These are phyloP conservation scores for Globisporangium middletonii DNA, from an alignment of 352 stramenopile species.

Conservation along the genomic window DNA sequence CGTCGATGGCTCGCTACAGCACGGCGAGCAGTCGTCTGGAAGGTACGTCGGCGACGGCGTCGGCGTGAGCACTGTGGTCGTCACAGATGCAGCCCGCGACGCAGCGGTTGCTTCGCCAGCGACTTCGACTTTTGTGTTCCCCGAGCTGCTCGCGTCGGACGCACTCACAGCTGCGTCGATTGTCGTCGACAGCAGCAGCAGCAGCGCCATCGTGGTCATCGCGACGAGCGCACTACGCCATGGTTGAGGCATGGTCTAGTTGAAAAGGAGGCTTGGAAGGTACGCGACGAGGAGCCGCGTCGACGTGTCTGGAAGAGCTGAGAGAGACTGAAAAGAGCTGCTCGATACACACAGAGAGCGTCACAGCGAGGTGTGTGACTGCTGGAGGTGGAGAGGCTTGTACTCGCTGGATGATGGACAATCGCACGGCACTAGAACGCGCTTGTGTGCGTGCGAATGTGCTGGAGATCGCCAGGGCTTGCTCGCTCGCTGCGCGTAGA, in stretches of 20 bases:
- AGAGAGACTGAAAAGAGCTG: too few species aligned
- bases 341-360: not conserved
- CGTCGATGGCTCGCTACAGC: conserved; percentile 24
- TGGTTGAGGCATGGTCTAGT: not conserved
- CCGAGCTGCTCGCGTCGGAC: not conserved
- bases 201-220: not conserved
- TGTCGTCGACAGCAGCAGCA: not conserved
- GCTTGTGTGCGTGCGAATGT: too few species aligned
- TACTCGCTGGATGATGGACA: too few species aligned
- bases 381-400: too few species aligned
- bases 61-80: conserved; percentile 5
- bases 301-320: not conserved
- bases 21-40: conserved; percentile 58
- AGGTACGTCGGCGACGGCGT: conserved; percentile 10
- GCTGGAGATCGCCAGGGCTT: too few species aligned
- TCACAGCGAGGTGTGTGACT: not conserved
- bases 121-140: conserved; percentile 4
- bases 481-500: too few species aligned
- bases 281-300: not conserved
- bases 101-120: conserved; percentile 1
- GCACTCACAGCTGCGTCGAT: not conserved
- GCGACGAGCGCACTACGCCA: not conserved
- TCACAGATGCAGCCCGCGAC: not conserved
- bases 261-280: not conserved
- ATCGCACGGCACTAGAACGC: too few species aligned